Conservation (phyloP, 495 filamentous ascomycete species). For the Bryoglossum gracile region DNA sequence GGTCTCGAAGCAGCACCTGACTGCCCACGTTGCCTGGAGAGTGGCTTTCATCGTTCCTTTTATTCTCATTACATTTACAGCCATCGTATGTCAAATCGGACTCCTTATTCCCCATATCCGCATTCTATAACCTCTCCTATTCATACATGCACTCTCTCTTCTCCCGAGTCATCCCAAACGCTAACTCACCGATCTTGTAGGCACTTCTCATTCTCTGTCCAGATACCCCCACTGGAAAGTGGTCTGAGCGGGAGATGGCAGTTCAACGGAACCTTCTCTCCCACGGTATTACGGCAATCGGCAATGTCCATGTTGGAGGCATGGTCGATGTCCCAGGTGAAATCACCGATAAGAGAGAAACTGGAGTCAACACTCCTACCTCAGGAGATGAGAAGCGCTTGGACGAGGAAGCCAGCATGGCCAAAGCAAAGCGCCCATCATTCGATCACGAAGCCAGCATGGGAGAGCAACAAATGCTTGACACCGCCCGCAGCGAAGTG, state of each 20-base stretch:
- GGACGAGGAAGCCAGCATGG: constrained; percentile 25
- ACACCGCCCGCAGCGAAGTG: constrained; percentile 53
- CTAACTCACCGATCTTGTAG: too few species aligned
- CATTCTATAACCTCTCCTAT: too few species aligned
- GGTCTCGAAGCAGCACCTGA: constrained; percentile 49
- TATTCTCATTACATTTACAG: constrained; percentile 58
- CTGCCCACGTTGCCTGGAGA: constrained; percentile 69
- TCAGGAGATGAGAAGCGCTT: constrained; percentile 35
- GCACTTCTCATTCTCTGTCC: constrained; percentile 66
- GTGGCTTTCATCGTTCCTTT: constrained; percentile 80
- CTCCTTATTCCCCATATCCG: too few species aligned
- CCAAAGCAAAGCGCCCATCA: constrained; percentile 26
- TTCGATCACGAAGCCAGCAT: constrained; percentile 46
- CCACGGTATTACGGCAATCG: constrained; percentile 34
- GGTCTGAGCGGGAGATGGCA: constrained; percentile 60
- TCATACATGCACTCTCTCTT: too few species aligned
- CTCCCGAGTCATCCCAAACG: too few species aligned
- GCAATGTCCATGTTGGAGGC: not conserved
- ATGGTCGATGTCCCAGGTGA: constrained; percentile 31
- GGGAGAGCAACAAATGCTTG: constrained; percentile 48
- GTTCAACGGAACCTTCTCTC: constrained; percentile 30
- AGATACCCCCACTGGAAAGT: constrained; percentile 81
- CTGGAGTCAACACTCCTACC: constrained; percentile 27
- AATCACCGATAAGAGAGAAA: constrained; percentile 32
- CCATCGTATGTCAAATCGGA: too few species aligned